Evolutionary conservation across 1,284 basidiomycete species (phyloP).

Genomic region (Ceratobasidium sp.): DNA sequence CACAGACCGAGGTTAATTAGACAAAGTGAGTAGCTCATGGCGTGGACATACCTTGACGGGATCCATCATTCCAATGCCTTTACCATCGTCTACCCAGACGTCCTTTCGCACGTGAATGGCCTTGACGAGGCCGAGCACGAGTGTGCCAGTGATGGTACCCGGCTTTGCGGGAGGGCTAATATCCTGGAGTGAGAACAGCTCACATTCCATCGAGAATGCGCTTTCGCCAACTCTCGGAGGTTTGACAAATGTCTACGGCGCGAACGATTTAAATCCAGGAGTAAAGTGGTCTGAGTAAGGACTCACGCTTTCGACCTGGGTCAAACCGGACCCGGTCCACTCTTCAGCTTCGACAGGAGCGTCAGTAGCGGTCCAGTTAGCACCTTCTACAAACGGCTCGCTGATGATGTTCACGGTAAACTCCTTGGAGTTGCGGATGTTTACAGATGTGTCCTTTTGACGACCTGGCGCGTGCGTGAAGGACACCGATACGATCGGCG

Average conservation of each 20-base stretch:
- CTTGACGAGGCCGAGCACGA: constrained; percentile 75
- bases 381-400: constrained; percentile 78
- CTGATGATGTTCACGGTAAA: constrained; percentile 84
- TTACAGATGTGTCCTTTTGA: constrained; percentile 75
- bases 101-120: constrained; percentile 71
- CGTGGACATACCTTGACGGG: constrained; percentile 59
- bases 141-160: constrained; percentile 65
- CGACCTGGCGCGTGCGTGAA: constrained; percentile 60
- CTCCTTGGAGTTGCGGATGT: constrained; percentile 74
- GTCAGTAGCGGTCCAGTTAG: constrained; percentile 76
- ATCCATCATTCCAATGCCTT: constrained; percentile 68
- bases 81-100: constrained; percentile 58
- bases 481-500: constrained; percentile 75
- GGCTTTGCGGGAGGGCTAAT: constrained; percentile 39
- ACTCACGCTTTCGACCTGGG: constrained; percentile 71
- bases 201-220: constrained; percentile 79
- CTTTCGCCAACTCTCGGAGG: constrained; percentile 79
- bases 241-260: constrained; percentile 64
- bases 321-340: constrained; percentile 81
- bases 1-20: neutral
- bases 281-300: neutral
- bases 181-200: constrained; percentile 58
- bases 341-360: constrained; percentile 75
- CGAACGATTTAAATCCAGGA: constrained; percentile 13
- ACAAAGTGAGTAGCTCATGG: neutral